A percentile compares a stretch with the other conserved stretches of the same genome.
phyloP scores from a whole-genome alignment of 441 rosid genomes.

The Pelargonium cotyledonis region DNA sequence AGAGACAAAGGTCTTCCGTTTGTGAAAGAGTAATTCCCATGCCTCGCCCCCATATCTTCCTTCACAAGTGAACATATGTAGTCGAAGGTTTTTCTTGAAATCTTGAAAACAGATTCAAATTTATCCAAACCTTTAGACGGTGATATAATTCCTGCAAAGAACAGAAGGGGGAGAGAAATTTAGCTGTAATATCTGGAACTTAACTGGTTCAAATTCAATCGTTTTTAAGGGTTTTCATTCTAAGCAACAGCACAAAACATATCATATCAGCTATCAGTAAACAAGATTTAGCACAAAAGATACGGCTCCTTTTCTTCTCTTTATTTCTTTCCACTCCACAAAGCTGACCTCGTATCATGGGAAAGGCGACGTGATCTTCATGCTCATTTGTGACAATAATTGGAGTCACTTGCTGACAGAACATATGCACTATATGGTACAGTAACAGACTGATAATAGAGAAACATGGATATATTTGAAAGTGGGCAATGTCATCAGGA shows the following conservation, averaged over 20 bases:
- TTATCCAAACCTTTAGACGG: conserved; percentile 35
- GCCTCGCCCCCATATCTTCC: conserved; percentile 45
- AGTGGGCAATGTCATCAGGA: too few relatives aligned
- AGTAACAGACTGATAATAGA: too few relatives aligned
- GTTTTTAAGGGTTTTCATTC: not conserved
- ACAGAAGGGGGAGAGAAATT: conserved; percentile 2
- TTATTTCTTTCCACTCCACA: too few relatives aligned
- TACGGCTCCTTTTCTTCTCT: too few relatives aligned
- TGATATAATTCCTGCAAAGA: conserved; percentile 32
- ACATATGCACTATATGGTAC: too few relatives aligned
- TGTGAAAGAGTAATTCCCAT: conserved; percentile 41
- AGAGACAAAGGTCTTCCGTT: conserved; percentile 50
- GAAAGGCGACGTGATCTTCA: too few relatives aligned
- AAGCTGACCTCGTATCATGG: too few relatives aligned
- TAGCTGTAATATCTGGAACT: not conserved
- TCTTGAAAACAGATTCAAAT: conserved; percentile 38
- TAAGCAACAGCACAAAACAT: not conserved
- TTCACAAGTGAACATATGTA: conserved; percentile 55
- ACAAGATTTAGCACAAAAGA: too few relatives aligned
- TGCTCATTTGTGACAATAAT: too few relatives aligned
- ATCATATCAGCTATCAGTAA: not conserved
- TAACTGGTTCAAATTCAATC: too few relatives aligned
- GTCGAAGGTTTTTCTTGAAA: conserved; percentile 44
- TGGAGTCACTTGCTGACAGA: too few relatives aligned
- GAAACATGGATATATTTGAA: too few relatives aligned